A percentile compares a stretch with the other conserved stretches of the same genome.
Conservation (phyloP, 176 grass and related monocot genomes). For the Thalia dealbata region DNA sequence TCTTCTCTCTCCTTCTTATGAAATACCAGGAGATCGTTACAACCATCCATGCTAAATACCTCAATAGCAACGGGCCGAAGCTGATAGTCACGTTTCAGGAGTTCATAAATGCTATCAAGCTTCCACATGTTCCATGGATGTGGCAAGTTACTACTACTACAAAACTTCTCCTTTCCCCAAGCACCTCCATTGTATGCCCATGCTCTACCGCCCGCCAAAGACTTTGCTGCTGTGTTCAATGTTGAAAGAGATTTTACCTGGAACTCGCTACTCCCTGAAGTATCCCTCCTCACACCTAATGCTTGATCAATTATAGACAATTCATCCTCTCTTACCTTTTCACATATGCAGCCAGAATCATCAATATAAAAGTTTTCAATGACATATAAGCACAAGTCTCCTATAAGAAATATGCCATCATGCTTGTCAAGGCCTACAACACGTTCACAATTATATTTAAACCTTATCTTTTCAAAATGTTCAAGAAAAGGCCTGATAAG, state of each 20-base stretch:
- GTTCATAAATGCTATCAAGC: constrained; percentile 91
- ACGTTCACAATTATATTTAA: constrained; percentile 91
- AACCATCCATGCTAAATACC: constrained; percentile 99
- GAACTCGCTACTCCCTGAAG: constrained; percentile 63
- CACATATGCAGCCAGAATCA: constrained; percentile 81
- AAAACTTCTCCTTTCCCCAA: constrained; percentile 95
- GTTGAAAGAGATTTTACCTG: constrained; percentile 59
- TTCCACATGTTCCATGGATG: constrained; percentile 99
- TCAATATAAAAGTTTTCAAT: constrained; percentile 99
- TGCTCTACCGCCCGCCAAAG: constrained; percentile 74
- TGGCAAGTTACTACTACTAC: constrained; percentile 65
- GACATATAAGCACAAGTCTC: constrained; percentile 86
- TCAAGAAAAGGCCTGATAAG: constrained; percentile 95
- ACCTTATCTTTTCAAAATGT: constrained; percentile 84
- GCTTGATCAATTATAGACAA: constrained; percentile 97
- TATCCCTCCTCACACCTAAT: constrained; percentile 94
- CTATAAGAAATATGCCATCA: constrained; percentile 97
- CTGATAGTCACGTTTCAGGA: constrained; percentile 97
- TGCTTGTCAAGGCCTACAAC: constrained; percentile 93
- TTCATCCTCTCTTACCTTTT: constrained; percentile 84
- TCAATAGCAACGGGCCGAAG: constrained; percentile 93
- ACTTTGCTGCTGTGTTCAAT: constrained; percentile 38
- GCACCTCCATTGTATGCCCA: constrained; percentile 98
- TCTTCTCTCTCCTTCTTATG: constrained; percentile 99
- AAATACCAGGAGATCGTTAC: constrained; percentile 97